phyloP scores from a whole-genome alignment of 176 grass and related monocot species.

The Aegilops tauschii region DNA sequence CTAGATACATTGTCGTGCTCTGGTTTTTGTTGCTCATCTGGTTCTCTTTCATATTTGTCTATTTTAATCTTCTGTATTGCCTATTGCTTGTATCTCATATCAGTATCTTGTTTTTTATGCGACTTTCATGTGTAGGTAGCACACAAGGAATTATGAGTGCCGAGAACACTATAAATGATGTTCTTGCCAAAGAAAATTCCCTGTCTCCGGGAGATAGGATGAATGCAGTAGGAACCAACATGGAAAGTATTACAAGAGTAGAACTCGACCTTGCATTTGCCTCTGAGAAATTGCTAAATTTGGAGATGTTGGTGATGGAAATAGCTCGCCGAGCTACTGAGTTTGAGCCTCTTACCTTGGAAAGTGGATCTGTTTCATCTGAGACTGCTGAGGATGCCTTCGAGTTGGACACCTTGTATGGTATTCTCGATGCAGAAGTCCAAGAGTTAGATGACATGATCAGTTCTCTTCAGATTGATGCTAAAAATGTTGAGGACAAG shows the following conservation, averaged over 20 bases:
- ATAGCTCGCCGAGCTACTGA: slow-evolving; percentile 53
- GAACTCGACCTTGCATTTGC: slow-evolving; percentile 76
- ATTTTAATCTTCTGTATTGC: neutral
- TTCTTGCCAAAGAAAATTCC: slow-evolving; percentile 17
- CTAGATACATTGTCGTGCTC: neutral
- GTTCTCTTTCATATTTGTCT: neutral
- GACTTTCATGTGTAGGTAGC: slow-evolving; percentile 16
- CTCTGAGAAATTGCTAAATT: slow-evolving; percentile 78
- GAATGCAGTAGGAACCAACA: slow-evolving; percentile 31
- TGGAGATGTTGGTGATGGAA: slow-evolving; percentile 89
- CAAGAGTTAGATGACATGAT: slow-evolving; percentile 72
- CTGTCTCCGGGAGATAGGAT: neutral
- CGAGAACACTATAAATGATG: slow-evolving; percentile 14
- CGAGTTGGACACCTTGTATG: slow-evolving; percentile 63
- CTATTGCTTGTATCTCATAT: neutral
- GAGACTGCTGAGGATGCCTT: slow-evolving; percentile 56
- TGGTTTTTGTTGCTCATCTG: neutral
- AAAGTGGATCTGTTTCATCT: slow-evolving; percentile 43
- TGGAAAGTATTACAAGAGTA: slow-evolving; percentile 59
- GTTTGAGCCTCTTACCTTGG: slow-evolving; percentile 48
- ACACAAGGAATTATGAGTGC: slow-evolving; percentile 34
- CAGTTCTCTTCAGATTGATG: slow-evolving; percentile 57
- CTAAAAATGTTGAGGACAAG: slow-evolving; percentile 42
- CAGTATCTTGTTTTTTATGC: neutral
- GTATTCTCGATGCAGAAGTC: slow-evolving; percentile 68